Conservation (phyloP, 2,329 filamentous ascomycete species). For the Fusarium sp. region DNA sequence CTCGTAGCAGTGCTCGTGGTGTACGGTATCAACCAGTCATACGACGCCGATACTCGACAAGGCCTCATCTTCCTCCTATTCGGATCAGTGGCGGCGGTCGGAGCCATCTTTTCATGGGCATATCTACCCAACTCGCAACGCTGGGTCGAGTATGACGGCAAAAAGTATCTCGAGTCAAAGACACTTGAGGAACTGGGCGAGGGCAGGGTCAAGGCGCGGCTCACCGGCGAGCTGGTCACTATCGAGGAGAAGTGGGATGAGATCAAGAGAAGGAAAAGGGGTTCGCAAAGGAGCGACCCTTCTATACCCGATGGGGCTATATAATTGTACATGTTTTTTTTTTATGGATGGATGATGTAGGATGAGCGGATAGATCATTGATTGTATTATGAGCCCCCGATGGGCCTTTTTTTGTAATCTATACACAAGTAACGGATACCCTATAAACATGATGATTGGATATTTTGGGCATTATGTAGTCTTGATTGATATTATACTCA, state of each 20-base stretch:
- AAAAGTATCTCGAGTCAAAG: conserved; percentile 56
- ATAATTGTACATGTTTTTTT: conserved; percentile 3
- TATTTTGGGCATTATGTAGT: background rate
- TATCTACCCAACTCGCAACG: conserved; percentile 63
- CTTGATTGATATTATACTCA: background rate
- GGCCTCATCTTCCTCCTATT: conserved; percentile 64
- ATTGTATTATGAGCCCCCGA: conserved; percentile 8
- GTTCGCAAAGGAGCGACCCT: conserved; percentile 37
- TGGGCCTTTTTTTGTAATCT: conserved; percentile 6
- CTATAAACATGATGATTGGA: conserved; percentile 11
- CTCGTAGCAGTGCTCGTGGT: conserved; percentile 64
- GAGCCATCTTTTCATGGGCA: conserved; percentile 63
- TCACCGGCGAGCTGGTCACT: conserved; percentile 58
- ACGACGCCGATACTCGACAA: conserved; percentile 56
- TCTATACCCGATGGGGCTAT: conserved; percentile 37
- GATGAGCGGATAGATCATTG: background rate
- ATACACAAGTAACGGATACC: conserved; percentile 15
- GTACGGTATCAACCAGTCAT: conserved; percentile 61
- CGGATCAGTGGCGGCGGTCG: conserved; percentile 60
- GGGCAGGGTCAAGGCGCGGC: conserved; percentile 57
- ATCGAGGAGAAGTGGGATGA: conserved; percentile 57
- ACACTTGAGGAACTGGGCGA: conserved; percentile 64
- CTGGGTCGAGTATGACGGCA: conserved; percentile 51
- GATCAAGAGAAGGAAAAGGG: conserved; percentile 49
- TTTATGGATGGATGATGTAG: background rate